Evolutionary conservation across 2,329 filamentous ascomycete species (phyloP).

Genomic region (Cercospora sp.): DNA sequence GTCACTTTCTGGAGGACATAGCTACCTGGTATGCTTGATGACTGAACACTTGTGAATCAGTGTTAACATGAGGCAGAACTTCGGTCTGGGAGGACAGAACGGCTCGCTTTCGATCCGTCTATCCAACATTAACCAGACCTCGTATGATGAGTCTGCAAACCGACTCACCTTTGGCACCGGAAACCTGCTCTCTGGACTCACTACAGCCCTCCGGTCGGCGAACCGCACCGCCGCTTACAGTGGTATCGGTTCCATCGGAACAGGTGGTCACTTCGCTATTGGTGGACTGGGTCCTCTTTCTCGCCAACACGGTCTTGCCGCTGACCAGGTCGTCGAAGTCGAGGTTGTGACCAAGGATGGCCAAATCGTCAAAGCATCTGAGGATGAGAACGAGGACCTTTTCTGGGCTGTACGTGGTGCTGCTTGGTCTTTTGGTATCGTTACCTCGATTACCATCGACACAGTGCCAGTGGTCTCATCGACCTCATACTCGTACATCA

Average conservation of each 20-base stretch:
- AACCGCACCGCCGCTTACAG: constrained; percentile 11
- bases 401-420: constrained; percentile 34
- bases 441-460: constrained; percentile 28
- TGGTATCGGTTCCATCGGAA: constrained; percentile 15
- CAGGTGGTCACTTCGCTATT: constrained; percentile 21
- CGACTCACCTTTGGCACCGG: constrained; percentile 16
- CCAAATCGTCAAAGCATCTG: constrained; percentile 41
- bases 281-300: constrained; percentile 46
- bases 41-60: not conserved
- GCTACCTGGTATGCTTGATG: constrained; percentile 13
- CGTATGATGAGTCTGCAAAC: constrained; percentile 3
- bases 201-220: not conserved
- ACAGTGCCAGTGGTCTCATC: constrained; percentile 26
- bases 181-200: constrained; percentile 11
- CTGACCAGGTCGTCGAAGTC: constrained; percentile 49
- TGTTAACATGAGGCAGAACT: not conserved
- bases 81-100: constrained; percentile 18
- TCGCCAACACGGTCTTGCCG: constrained; percentile 54
- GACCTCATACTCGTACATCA: constrained; percentile 24
- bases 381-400: constrained; percentile 26
- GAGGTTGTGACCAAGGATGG: constrained; percentile 45
- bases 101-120: constrained; percentile 17
- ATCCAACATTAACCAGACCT: constrained; percentile 7
- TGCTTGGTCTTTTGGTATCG: constrained; percentile 31
- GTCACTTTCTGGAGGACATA: constrained; percentile 19